Conservation (phyloP, 2,329 filamentous ascomycete species). For the Cladosporium halotolerans region DNA sequence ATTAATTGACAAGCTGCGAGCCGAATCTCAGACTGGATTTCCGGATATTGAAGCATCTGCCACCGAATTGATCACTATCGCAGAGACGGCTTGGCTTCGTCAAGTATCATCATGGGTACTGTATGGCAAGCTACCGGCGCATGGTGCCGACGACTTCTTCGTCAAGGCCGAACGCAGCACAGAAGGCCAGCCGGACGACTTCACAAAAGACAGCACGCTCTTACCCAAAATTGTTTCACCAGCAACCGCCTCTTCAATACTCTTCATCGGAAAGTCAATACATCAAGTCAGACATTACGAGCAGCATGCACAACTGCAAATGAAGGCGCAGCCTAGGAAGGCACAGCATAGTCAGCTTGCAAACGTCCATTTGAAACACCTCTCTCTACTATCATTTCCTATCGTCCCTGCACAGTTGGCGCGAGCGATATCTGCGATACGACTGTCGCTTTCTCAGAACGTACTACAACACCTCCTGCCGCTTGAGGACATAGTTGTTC, state of each 20-base stretch:
- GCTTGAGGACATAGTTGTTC: constrained; percentile 66
- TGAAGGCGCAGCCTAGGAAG: not conserved
- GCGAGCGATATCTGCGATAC: constrained; percentile 66
- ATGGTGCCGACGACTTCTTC: constrained; percentile 82
- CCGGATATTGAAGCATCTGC: constrained; percentile 75
- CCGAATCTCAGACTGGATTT: constrained; percentile 80
- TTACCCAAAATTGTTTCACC: constrained; percentile 74
- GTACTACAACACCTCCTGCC: constrained; percentile 78
- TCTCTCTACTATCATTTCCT: constrained; percentile 65
- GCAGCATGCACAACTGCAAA: constrained; percentile 15
- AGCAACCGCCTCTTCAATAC: constrained; percentile 70
- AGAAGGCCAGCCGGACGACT: constrained; percentile 37
- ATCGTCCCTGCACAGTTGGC: constrained; percentile 67
- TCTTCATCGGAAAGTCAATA: constrained; percentile 85
- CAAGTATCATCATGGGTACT: constrained; percentile 86
- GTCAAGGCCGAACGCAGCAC: constrained; percentile 38
- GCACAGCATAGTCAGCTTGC: not conserved
- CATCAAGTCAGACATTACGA: constrained; percentile 62
- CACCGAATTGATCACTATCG: constrained; percentile 63
- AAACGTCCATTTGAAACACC: constrained; percentile 56
- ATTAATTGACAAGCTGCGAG: constrained; percentile 70
- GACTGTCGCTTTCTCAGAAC: constrained; percentile 75
- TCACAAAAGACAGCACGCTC: constrained; percentile 52
- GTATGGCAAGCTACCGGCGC: constrained; percentile 73
- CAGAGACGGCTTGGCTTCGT: constrained; percentile 86